Base-by-base conservation (phyloP, 2,329 filamentous ascomycete genomes). In the Cercospora sesami region DNA sequence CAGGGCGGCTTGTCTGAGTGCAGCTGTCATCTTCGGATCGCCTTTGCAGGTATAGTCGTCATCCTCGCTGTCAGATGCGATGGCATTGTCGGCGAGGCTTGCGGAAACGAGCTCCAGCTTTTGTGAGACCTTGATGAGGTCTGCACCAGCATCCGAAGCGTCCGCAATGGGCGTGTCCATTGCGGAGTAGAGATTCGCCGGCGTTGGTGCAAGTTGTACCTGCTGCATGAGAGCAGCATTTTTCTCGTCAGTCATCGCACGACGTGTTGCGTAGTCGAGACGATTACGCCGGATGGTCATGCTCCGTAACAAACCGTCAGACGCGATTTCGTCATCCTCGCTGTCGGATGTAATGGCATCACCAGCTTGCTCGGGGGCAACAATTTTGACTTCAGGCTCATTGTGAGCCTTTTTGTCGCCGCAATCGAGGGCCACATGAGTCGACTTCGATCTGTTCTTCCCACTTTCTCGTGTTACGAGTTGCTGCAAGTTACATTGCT, bases 341-440 rank as follows among this genome's bases (percentile, higher is more conserved):
- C 69, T 69, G 60, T 74, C 71, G 1, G 68, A 72, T 6, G 64
- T 68, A 30, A 72, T 70, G 12, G 72, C 72, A 51, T 66, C 60
- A 18, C 69, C 63, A n/a, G 64, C 63, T 14, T 67, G 60, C 23
- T 33, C 66, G 42, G 55, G 45, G 6, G 36, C 16, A 6, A 65
- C 59, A 23, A 67, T 57, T 28, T 51, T 53, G 39, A 60, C 30
- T 26, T 36, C 31, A 16, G 63, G 16, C 16, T 59, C 30, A 6
- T 30, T 21, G 18, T 31, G 14, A 48, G 26, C 10, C 39, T 39
- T 26, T n/a, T 26, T 51, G 45, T 23, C 45, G 12, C 23, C 10
- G 18, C 12, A 10, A 51, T 23, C 18, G 21, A 14, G 9, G 45
- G 18, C 45, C 10, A 51, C 45, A 12, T 58, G 30, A 33, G 53